These are phyloP conservation scores for Limnomonas spitsbergensis DNA, from an alignment of 139 green algal genomes.

Conservation along the genomic window DNA sequence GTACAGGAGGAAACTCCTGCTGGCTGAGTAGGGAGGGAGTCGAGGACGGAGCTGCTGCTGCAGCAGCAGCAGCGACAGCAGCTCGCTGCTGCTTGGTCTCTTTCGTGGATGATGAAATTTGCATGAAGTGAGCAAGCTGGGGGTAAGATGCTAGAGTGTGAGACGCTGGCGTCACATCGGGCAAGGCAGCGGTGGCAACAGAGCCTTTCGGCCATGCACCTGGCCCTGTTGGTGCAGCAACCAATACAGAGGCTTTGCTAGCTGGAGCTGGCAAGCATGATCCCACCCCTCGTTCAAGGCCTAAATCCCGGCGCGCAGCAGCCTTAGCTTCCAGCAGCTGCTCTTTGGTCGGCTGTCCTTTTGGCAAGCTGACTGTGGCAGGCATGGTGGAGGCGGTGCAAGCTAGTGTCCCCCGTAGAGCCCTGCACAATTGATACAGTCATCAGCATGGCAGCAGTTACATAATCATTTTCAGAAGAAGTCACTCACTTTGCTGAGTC, in stretches of 20 bases:
- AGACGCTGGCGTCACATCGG: not conserved
- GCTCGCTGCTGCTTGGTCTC: conserved; percentile 11
- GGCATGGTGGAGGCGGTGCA: too few relatives aligned
- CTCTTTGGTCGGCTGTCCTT: conserved; percentile 18
- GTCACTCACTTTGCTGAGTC: conserved; percentile 9
- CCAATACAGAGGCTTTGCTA: not conserved
- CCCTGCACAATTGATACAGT: not conserved
- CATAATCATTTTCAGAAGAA: not conserved
- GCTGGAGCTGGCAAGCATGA: conserved; percentile 4
- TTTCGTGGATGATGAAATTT: conserved; percentile 16
- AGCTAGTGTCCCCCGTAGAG: too few relatives aligned
- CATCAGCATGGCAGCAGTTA: not conserved
- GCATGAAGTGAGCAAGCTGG: conserved; percentile 29
- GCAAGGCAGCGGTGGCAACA: not conserved
- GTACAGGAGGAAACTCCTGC: not conserved
- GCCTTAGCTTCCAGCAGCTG: conserved; percentile 37
- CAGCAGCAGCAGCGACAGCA: not conserved
- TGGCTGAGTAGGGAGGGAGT: not conserved
- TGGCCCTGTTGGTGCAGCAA: not conserved
- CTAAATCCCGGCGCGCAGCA: conserved; percentile 37
- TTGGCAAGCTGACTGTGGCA: not conserved
- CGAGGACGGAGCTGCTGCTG: not conserved
- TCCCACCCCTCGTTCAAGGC: conserved; percentile 14
- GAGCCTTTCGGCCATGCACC: not conserved
- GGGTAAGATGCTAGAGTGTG: conserved; percentile 11